Conservation (phyloP, 129 eudicot species). For the Apium graveolens region DNA sequence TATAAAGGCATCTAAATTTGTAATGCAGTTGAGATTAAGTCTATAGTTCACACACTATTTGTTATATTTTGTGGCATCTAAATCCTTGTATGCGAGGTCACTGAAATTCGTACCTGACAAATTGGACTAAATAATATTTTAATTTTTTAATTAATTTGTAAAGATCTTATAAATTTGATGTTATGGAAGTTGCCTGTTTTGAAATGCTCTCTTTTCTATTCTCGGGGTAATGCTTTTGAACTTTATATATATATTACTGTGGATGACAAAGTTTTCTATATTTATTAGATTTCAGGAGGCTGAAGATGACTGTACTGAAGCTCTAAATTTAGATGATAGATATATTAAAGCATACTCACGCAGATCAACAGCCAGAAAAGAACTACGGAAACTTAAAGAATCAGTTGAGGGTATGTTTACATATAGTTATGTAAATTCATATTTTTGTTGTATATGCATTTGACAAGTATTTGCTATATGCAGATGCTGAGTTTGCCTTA, state of each 20-base stretch:
- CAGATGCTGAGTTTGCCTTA: conserved; percentile 90
- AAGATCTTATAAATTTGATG: neutral
- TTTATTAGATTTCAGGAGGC: conserved; percentile 83
- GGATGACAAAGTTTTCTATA: conserved; percentile 5
- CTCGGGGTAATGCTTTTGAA: neutral
- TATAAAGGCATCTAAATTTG: neutral
- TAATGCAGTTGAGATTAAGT: neutral
- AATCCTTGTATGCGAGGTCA: neutral
- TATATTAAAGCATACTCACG: conserved; percentile 95
- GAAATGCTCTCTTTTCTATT: too few relatives aligned
- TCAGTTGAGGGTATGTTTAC: conserved; percentile 60
- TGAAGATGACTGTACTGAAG: conserved; percentile 91
- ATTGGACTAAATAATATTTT: neutral
- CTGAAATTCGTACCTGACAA: neutral
- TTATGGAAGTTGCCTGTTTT: neutral
- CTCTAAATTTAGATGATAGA: conserved; percentile 90
- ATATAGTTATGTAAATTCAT: neutral
- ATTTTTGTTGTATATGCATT: neutral
- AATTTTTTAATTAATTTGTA: neutral
- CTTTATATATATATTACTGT: neutral
- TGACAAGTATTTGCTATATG: conserved; percentile 10
- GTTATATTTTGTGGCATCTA: neutral
- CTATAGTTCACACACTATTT: neutral
- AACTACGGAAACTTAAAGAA: conserved; percentile 80
- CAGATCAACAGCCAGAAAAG: conserved; percentile 93